Base-by-base conservation (phyloP, 2,329 filamentous ascomycete species). In the Fusarium albidum region DNA sequence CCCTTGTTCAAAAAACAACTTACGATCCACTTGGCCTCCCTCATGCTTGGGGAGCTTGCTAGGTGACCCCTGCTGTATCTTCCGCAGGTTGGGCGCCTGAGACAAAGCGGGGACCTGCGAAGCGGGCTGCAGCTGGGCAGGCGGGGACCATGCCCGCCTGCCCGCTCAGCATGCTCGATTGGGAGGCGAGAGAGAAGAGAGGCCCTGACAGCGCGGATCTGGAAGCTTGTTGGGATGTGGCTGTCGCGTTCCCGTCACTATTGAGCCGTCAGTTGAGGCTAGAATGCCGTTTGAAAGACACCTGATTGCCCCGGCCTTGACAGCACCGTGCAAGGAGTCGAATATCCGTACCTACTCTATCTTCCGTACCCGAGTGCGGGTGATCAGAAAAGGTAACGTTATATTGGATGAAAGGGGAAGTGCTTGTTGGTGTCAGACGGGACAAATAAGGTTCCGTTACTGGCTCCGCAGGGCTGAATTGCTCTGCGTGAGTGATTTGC, bases 371-470 rank as follows among this genome's bases (percentile, higher is more conserved):
- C 4, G 21, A 21, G 21, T 21, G 21, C 21, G 7, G 21, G 7
- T 7, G 7, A 21, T 21, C 21, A 21, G 21, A 21, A 7, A 21
- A 21, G 12, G 21, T 14, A n/a, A n/a, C n/a, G n/a, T n/a, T n/a
- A n/a, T n/a, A 26, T 25, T 25, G 25, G n/a, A 35, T 37, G 32
- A 15, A 27, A 13, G 27, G 28, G 43, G 32, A 46, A 28, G n/a
- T 33, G 28, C 39, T 39, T 50, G 40, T 42, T 32, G 26, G 17
- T 26, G 52, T 34, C 6, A 33, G 28, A 37, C 29, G 39, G 14
- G 29, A 38, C 50, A 57, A 59, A 53, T 50, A 60, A 59, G 55
- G 52, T 48, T 60, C 49, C 34, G 39, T 55, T 15, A 44, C 35
- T 31, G 13, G 29, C 26, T 42, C 46, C 40, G 35, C 57, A 60